Base-by-base conservation (phyloP, 495 filamentous ascomycete species). In the Venustampulla echinocandica region DNA sequence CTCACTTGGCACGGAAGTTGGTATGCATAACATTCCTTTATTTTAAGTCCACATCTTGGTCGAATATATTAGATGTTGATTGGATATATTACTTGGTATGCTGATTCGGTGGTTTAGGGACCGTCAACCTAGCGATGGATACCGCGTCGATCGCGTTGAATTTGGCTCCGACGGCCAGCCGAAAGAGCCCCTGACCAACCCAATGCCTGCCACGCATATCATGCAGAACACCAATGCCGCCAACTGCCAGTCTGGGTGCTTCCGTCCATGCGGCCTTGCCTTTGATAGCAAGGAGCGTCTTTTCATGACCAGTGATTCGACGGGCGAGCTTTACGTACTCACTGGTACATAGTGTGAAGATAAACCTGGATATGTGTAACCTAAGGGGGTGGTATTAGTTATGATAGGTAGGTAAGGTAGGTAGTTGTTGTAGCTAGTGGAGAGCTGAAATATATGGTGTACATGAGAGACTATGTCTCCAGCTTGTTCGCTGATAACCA, bases 271-370 rank as follows among this genome's bases (percentile, higher is more conserved):
- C 1, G 75, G 76, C 3, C 44, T 81, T 25, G 70, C 68, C 13
- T 63, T 73, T 4, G 75, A 79, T 55, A 47, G 11, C 3, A 30
- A 59, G 20, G 67, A 68, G 10, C 55, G 75, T 22, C 36, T 82
- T 17, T 82, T 72, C 49, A 69, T 82, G 58, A 73, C 64, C 22
- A 73, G 69, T 15, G 78, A 82, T 50, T 49, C 65, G 6, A 76
- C 69, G n/a, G 78, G 78, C 1, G 78, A 81, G 58, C 58, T 82
- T 14, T 80, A 69, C 47, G 66, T 80, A 18, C 46, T 81, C 19
- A 28, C n/a, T 1, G 39, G 42, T 6, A 22, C 35, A 1, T 47
- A 45, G 25, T 30, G 7, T 30, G 27, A n/a, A n/a, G n/a, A n/a
- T n/a, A n/a, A n/a, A n/a, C n/a, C n/a, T n/a, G n/a, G n/a, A n/a